Base-by-base conservation (phyloP, 2,329 filamentous ascomycete genomes). In the Metarhizium robertsii region DNA sequence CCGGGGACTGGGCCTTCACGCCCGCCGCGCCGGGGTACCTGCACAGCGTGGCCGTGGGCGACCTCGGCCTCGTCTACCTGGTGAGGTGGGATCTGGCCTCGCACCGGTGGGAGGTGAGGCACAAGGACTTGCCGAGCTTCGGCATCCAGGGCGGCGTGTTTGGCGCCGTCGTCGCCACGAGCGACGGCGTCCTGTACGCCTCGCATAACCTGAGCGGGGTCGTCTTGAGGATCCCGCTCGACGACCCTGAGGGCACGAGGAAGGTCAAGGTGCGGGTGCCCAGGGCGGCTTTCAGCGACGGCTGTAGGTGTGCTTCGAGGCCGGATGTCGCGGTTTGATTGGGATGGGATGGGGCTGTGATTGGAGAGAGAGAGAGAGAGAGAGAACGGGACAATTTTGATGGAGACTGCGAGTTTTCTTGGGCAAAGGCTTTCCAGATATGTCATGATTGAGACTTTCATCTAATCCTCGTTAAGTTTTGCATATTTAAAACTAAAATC, bases 171-270 rank as follows among this genome's bases (percentile, higher is more conserved):
- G 48, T 57, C 20, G 50, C 56, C 6, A 55, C 56, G 29, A 30
- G 38, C 16, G 53, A 57, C 20, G 56, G 56, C 50, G 18, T 55
- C 46, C 14, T 57, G 20, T 57, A 55, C 45, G 56, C 53, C 10
- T 20, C 54, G 14, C 53, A 55, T 2, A 55, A 52, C 25, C 1
- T 7, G 8, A 46, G 38, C 4, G 56, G 54, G 6, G 40, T 36
- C 13, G 11, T 54, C 6, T 48, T 53, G 29, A 11, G 42, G 3
- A 47, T 53, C 30, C 52, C 52, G 16, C 16, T 47, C 14, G 32
- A 34, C 14, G 2, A 25, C 2, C 52, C 42, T 4, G 29, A 29
- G 52, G 20, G 2, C 10, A 16, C 25, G 45, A 48, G 20, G 20
- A 29, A 30, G 45, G 2, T 48, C 20, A 18, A 34, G 1, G 20